Base-by-base conservation (phyloP, 768 basidiomycete species). In the Amanita fuliginea region DNA sequence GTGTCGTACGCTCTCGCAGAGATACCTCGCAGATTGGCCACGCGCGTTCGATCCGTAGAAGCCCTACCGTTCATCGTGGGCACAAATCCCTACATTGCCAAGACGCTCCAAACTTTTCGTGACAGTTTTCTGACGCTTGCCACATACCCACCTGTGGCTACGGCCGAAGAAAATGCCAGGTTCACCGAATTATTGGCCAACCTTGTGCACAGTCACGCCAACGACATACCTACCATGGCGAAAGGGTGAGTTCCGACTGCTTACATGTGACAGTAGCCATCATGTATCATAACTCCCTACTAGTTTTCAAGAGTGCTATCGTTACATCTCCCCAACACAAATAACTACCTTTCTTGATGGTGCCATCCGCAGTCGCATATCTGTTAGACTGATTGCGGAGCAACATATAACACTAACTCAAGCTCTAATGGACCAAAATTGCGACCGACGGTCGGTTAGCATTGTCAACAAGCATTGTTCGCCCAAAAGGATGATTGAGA, bases 181-280 rank as follows among this genome's bases (percentile, higher is more conserved):
- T 91, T 93, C 56, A 76, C 82, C 0, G 71, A 76, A 44, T 72
- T 79, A 53, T 70, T 94, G n/a, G 76, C 79, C 37, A 70, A 73
- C 32, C 65, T 94, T 16, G 89, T 94, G 3, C 76, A 78, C 52
- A 72, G 74, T 47, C 91, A 94, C 60, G 75, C 84, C 1, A 84
- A 93, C 64, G 92, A 94, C 61, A 88, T 94, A 44, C 90, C 90
- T 1, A 85, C 83, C 11, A 78, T 94, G 77, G 90, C 91, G 3
- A 91, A 90, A 66, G 91, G 91, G 88, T 83, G 54, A 49, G 67
- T 55, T 32, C 11, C 46, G 26, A 18, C 46, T 24, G 45, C 53
- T 32, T 49, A n/a, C 45, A 22, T 21, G 52, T 41, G 8, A n/a
- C 34, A n/a, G 24, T 10, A 41, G 32, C 14, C 46, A 18, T 34